Evolutionary conservation across 305 asterid species (phyloP).

Genomic region (Solanum hybrid): DNA sequence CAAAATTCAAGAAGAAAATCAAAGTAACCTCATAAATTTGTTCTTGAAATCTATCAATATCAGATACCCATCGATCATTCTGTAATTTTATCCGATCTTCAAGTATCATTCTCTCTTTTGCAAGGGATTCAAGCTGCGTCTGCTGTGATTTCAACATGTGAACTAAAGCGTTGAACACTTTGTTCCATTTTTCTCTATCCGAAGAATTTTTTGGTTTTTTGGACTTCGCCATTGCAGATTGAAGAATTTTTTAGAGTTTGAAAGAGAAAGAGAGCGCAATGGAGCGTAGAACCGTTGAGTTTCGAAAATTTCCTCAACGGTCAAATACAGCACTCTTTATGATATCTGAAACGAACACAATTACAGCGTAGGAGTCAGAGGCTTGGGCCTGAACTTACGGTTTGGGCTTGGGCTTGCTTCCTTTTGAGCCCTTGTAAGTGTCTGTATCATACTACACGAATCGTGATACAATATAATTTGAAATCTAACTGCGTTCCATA

Average conservation of each 20-base stretch:
- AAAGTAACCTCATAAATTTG: conserved; percentile 43
- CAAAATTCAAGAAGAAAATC: not conserved
- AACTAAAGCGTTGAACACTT: conserved; percentile 36
- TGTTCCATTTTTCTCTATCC: conserved; percentile 46
- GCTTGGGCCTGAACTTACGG: not conserved
- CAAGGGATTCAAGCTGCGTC: conserved; percentile 22
- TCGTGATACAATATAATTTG: too few species aligned
- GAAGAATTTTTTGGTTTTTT: conserved; percentile 18
- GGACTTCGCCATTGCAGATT: conserved; percentile 39
- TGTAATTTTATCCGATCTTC: conserved; percentile 33
- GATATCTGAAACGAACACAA: not conserved
- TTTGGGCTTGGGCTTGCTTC: not conserved
- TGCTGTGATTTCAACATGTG: conserved; percentile 34
- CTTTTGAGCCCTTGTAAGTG: not conserved
- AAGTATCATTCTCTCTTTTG: conserved; percentile 42
- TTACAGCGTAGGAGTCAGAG: not conserved
- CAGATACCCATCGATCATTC: conserved; percentile 20
- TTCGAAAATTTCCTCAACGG: conserved; percentile 31
- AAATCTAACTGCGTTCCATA: not conserved
- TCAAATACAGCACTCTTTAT: conserved; percentile 8
- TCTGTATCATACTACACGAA: not conserved
- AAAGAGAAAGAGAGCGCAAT: not conserved
- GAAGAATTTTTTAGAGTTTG: not conserved
- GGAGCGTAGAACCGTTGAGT: not conserved
- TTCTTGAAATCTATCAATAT: conserved; percentile 19